Evolutionary conservation across 2,329 filamentous ascomycete genomes (phyloP), one percentile per base, ranked within the genome.

Genomic region (Thelonectria rubi): DNA sequence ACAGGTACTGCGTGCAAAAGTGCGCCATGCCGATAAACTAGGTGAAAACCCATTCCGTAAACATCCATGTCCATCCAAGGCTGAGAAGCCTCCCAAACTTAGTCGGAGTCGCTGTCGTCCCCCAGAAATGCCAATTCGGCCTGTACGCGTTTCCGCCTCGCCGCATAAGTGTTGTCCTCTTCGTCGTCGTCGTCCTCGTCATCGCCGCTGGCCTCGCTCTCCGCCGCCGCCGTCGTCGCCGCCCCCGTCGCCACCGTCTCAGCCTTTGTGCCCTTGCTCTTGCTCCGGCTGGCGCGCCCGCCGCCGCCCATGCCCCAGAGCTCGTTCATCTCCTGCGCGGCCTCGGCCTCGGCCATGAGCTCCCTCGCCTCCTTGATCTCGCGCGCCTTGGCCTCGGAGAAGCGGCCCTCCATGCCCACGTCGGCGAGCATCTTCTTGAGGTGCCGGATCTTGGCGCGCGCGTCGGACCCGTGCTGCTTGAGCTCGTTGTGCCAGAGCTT

Each of bases 401-500:
- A 97, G 15, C 94, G 88, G 0, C 94, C 94, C 1, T 88, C 88
- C 91, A 98, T 97, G 34, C 94, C 95, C 5, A 88, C 82, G 30
- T 97, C 93, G 34, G 84, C 83, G 24, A 99, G 84, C 89, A 96
- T 90, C 11, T 80, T 80, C 73, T 88, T 92, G 8, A 99, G 82
- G 74, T 97, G 92, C 54, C 83, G 84, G 64, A 97, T 92, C 81
- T 97, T 97, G 51, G 87, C 92, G 63, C 88, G 90, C 4, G 84
- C 74, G 21, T 94, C 91, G 57, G 89, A 86, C 1, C 84, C 85
- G 70, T 86, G 93, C 56, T 88, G 82, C 75, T 92, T 92, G 26
- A 99, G 84, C 77, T 97, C 93, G 65, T 90, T 88, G 51, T 86
- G 86, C 94, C 95, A 99, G 63, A 97, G 86, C 75, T 97, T 98